Evolutionary conservation across 305 asterid species (phyloP).

Genomic region (Fraxinus nigra): DNA sequence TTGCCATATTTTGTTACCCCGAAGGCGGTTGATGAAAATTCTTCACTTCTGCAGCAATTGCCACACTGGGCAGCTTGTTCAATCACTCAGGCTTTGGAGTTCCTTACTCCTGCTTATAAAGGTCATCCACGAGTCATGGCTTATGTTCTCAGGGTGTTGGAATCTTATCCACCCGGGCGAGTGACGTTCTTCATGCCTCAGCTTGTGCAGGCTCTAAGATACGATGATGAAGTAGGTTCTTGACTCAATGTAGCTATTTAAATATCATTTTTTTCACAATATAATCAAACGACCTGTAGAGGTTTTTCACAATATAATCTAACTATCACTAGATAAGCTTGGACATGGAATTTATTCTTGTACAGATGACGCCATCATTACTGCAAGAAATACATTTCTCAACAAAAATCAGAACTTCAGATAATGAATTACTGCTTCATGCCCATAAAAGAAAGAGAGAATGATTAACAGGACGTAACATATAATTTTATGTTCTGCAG

Average conservation of each 20-base stretch:
- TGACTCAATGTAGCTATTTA: constrained; percentile 22
- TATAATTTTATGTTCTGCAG: constrained; percentile 3
- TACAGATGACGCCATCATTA: constrained; percentile 2
- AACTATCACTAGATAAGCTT: constrained; percentile 7
- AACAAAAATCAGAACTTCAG: constrained; percentile 4
- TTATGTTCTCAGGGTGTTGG: constrained; percentile 96
- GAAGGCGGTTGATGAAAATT: constrained; percentile 89
- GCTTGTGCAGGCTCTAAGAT: constrained; percentile 94
- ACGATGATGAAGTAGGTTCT: constrained; percentile 85
- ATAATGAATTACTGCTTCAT: constrained; percentile 13
- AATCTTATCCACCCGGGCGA: constrained; percentile 90
- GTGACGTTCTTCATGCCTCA: constrained; percentile 99
- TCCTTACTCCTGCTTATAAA: constrained; percentile 91
- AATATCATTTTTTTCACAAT: not conserved
- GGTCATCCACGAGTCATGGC: constrained; percentile 99
- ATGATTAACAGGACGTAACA: not conserved
- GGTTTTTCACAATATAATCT: constrained; percentile 4
- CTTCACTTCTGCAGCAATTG: constrained; percentile 88
- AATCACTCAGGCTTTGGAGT: constrained; percentile 93
- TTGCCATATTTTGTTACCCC: constrained; percentile 96
- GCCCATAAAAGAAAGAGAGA: not conserved
- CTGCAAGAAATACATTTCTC: constrained; percentile 8
- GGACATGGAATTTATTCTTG: constrained; percentile 12
- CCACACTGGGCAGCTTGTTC: constrained; percentile 99
- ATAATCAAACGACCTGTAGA: constrained; percentile 4